A percentile compares a stretch with the other conserved stretches of the same genome.
Evolutionary conservation across 1,284 basidiomycete genomes (phyloP).

Genomic region (Xerocomus tenax): DNA sequence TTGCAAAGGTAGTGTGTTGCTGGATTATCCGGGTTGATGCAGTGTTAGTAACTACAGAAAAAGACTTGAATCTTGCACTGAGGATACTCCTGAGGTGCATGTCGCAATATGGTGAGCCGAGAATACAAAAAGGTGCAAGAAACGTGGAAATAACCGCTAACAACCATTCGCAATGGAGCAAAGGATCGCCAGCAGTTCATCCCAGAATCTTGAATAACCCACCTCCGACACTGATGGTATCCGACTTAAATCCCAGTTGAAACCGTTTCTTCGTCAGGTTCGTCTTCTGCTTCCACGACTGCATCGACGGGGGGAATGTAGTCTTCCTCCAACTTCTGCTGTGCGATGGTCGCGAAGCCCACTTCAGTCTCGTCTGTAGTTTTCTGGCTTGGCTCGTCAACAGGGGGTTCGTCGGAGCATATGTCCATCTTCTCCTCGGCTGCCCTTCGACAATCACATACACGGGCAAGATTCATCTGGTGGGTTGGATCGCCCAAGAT

Average conservation of each 20-base stretch:
- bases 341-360: conserved; percentile 28
- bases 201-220: conserved; percentile 20
- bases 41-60: neutral
- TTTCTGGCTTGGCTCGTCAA: conserved; percentile 17
- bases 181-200: conserved; percentile 32
- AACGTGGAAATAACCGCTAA: conserved; percentile 29
- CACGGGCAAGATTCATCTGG: conserved; percentile 35
- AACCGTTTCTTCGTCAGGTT: conserved; percentile 17
- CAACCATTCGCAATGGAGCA: conserved; percentile 28
- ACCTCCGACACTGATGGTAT: conserved; percentile 7
- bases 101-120: conserved; percentile 8
- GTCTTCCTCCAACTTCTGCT: conserved; percentile 27
- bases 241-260: conserved; percentile 9
- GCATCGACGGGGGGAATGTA: conserved; percentile 10
- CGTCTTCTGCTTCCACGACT: conserved; percentile 22
- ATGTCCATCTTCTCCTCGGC: conserved; percentile 15
- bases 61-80: neutral
- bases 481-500: conserved; percentile 43
- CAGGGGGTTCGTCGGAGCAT: conserved; percentile 18
- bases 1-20: neutral
- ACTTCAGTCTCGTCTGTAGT: conserved; percentile 30
- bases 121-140: conserved; percentile 40
- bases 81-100: neutral
- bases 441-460: conserved; percentile 48
- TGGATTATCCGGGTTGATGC: neutral